A percentile compares a stretch with the other conserved stretches of the same genome.
Evolutionary conservation across 305 asterid genomes (phyloP).

Genomic region (Stenogyne calaminthoides): DNA sequence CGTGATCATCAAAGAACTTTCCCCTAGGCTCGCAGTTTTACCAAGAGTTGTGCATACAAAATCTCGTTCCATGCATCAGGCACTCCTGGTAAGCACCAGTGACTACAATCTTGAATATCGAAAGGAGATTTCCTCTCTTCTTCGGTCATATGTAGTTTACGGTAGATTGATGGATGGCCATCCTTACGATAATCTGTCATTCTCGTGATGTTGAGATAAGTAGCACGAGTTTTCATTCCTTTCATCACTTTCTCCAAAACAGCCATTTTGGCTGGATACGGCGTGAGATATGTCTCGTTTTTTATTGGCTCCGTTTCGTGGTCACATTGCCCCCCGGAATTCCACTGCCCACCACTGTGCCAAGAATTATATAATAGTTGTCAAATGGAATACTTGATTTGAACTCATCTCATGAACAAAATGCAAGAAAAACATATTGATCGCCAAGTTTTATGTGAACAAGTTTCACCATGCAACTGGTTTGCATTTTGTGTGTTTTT

Average conservation of each 20-base stretch:
- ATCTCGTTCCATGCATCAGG: conserved; percentile 84
- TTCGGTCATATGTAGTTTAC: conserved; percentile 41
- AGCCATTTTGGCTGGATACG: conserved; percentile 51
- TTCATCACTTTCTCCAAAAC: conserved; percentile 57
- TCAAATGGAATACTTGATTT: neutral
- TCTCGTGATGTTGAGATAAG: conserved; percentile 62
- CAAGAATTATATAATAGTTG: neutral
- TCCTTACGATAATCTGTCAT: conserved; percentile 71
- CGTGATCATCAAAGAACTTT: neutral
- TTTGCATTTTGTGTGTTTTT: too few relatives aligned
- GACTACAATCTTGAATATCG: conserved; percentile 70
- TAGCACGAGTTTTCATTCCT: conserved; percentile 52
- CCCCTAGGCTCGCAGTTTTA: conserved; percentile 27
- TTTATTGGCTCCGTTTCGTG: conserved; percentile 63
- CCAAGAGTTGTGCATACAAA: conserved; percentile 53
- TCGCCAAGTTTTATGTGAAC: too few relatives aligned
- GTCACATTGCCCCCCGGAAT: conserved; percentile 68
- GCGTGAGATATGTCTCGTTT: conserved; percentile 45
- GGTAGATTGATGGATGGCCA: conserved; percentile 62
- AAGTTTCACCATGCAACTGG: too few relatives aligned
- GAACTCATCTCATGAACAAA: conserved; percentile 11
- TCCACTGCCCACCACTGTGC: conserved; percentile 73
- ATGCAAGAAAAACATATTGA: neutral
- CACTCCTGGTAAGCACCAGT: conserved; percentile 86
- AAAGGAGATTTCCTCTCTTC: conserved; percentile 45